These are phyloP conservation scores for Grifola frondosa DNA, from an alignment of 1,284 basidiomycete species.

Conservation along the genomic window DNA sequence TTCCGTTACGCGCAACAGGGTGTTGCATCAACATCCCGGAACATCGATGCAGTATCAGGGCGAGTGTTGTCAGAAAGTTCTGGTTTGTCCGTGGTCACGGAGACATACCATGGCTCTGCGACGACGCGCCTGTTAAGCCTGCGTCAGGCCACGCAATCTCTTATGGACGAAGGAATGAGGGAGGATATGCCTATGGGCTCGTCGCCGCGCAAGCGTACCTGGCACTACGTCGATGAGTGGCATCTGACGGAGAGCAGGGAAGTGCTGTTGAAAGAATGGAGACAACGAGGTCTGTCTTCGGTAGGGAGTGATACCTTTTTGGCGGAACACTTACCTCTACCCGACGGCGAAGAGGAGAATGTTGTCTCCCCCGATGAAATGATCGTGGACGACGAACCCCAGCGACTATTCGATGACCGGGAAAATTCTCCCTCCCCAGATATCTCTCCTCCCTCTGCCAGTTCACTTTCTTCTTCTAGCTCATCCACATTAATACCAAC, in stretches of 20 bases:
- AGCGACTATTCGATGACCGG: slow-evolving; percentile 19
- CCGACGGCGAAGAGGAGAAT: slow-evolving; percentile 18
- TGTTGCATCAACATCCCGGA: slow-evolving; percentile 49
- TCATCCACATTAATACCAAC: slow-evolving; percentile 34
- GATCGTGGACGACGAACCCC: slow-evolving; percentile 18
- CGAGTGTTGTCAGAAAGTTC: slow-evolving; percentile 47
- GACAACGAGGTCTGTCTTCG: slow-evolving; percentile 32
- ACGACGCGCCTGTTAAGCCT: slow-evolving; percentile 45
- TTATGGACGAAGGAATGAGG: slow-evolving; percentile 58
- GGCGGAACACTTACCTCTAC: slow-evolving; percentile 29
- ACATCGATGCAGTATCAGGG: slow-evolving; percentile 46
- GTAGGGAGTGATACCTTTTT: slow-evolving; percentile 37
- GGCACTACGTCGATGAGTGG: slow-evolving; percentile 70
- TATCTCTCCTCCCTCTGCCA: slow-evolving; percentile 13
- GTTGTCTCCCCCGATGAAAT: slow-evolving; percentile 12
- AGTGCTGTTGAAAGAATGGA: slow-evolving; percentile 52
- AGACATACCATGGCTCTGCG: slow-evolving; percentile 42
- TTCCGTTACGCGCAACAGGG: slow-evolving; percentile 49
- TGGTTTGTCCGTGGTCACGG: slow-evolving; percentile 38
- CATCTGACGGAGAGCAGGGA: slow-evolving; percentile 63
- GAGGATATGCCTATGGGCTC: slow-evolving; percentile 65
- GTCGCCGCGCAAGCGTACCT: slow-evolving; percentile 71
- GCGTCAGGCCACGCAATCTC: slow-evolving; percentile 46
- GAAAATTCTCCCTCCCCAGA: slow-evolving; percentile 21
- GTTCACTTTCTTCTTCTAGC: slow-evolving; percentile 36